Conservation (phyloP, 331 rosid species). For the Saraca asoca region DNA sequence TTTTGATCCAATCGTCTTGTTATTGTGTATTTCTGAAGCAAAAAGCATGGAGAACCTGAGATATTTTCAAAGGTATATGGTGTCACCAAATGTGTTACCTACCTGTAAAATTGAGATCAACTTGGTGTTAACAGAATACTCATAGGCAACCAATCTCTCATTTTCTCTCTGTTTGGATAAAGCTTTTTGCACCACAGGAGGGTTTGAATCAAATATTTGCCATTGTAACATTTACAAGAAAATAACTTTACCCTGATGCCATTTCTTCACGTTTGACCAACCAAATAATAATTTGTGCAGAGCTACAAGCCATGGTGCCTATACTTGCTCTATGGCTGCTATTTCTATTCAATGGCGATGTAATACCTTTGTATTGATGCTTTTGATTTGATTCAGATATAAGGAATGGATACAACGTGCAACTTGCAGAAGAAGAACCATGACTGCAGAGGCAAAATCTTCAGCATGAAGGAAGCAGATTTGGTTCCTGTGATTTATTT, state of each 20-base stretch:
- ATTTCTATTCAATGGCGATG: background rate
- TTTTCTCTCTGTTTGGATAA: too few relatives aligned
- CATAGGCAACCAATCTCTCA: too few relatives aligned
- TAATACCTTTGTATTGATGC: constrained; percentile 30
- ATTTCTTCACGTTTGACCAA: background rate
- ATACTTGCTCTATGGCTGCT: constrained; percentile 22
- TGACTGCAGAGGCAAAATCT: constrained; percentile 39
- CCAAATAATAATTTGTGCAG: background rate
- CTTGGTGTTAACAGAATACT: too few relatives aligned
- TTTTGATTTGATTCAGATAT: constrained; percentile 62
- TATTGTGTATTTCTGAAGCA: constrained; percentile 11
- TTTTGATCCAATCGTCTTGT: constrained; percentile 10
- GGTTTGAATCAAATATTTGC: too few relatives aligned
- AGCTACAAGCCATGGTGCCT: background rate
- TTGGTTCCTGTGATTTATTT: constrained; percentile 18
- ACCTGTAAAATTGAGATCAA: too few relatives aligned
- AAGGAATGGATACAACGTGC: constrained; percentile 72
- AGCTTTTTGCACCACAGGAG: too few relatives aligned
- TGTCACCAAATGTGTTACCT: background rate
- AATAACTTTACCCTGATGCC: too few relatives aligned
- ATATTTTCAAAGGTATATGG: constrained; percentile 20
- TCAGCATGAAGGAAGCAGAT: constrained; percentile 25
- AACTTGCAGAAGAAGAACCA: constrained; percentile 64
- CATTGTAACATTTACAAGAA: too few relatives aligned
- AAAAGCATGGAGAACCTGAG: background rate